phyloP scores from a whole-genome alignment of 148 eudicot species.

The Dianthus caryophyllus region DNA sequence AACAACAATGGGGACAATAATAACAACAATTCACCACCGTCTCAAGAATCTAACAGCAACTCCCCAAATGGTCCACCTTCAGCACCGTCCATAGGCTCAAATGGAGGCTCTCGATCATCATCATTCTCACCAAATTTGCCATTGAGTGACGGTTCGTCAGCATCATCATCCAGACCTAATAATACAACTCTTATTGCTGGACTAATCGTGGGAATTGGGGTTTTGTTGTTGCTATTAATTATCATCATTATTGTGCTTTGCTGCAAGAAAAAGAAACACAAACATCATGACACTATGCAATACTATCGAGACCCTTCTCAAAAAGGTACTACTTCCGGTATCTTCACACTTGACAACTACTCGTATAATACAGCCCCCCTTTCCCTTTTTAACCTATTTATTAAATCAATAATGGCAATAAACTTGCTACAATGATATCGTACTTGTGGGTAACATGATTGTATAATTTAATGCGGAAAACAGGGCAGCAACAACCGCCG shows the following conservation, averaged over 20 bases:
- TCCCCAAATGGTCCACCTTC: slow-evolving; percentile 21
- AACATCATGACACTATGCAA: slow-evolving; percentile 26
- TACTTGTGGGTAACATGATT: too few relatives aligned
- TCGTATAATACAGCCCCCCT: too few relatives aligned
- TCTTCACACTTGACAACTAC: too few relatives aligned
- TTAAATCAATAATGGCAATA: too few relatives aligned
- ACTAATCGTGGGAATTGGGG: slow-evolving; percentile 35
- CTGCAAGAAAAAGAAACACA: slow-evolving; percentile 30
- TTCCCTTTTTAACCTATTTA: too few relatives aligned
- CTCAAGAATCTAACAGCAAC: slow-evolving; percentile 24
- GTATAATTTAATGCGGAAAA: background rate
- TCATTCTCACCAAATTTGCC: slow-evolving; percentile 27
- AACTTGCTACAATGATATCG: too few relatives aligned
- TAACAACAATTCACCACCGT: slow-evolving; percentile 14
- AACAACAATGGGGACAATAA: background rate
- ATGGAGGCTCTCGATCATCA: slow-evolving; percentile 5
- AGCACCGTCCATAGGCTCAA: slow-evolving; percentile 15
- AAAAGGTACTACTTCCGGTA: slow-evolving; percentile 12
- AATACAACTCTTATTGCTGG: slow-evolving; percentile 36
- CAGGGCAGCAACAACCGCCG: slow-evolving; percentile 15
- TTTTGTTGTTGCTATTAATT: slow-evolving; percentile 36
- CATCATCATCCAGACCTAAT: slow-evolving; percentile 17
- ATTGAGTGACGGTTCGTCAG: slow-evolving; percentile 12
- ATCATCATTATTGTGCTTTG: slow-evolving; percentile 28
- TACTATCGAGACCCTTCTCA: slow-evolving; percentile 34